Conservation (phyloP, 768 basidiomycete species). For the Russula dissimulans region DNA sequence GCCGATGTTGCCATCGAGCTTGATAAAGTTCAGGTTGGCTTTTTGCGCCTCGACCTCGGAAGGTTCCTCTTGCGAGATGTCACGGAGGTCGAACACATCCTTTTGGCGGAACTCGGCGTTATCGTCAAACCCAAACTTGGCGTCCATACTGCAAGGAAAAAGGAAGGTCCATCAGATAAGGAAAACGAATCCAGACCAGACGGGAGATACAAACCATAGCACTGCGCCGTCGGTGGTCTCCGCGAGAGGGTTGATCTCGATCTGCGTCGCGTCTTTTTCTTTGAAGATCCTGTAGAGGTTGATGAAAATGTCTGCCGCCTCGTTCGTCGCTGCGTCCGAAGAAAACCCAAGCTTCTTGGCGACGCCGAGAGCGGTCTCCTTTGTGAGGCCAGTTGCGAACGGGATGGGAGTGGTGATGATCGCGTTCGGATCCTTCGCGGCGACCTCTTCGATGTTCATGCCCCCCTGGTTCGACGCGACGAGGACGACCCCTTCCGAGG, state of each 20-base stretch:
- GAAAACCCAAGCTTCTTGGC: conserved; percentile 92
- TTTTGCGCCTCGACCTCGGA: conserved; percentile 98
- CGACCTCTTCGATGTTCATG: conserved; percentile 99
- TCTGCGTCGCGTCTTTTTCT: conserved; percentile 98
- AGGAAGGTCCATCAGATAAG: conserved; percentile 1
- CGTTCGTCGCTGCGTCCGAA: conserved; percentile 53
- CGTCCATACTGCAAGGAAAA: conserved; percentile 74
- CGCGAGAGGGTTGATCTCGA: conserved; percentile 98
- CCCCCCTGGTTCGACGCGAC: conserved; percentile 93
- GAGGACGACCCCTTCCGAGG: conserved; percentile 78
- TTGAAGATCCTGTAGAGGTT: conserved; percentile 96
- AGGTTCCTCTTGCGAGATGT: conserved; percentile 90
- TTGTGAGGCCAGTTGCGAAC: conserved; percentile 71
- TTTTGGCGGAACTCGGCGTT: conserved; percentile 97
- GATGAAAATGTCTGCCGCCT: conserved; percentile 90
- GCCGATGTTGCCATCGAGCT: conserved; percentile 93
- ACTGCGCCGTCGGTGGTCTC: conserved; percentile 87
- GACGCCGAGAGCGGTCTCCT: conserved; percentile 58
- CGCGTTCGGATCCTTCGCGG: conserved; percentile 85
- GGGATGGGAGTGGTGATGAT: conserved; percentile 94
- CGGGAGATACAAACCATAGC: conserved; percentile 62
- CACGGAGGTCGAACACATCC: conserved; percentile 82
- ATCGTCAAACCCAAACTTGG: conserved; percentile 99
- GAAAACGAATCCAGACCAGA: neutral
- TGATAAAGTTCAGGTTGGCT: conserved; percentile 95